Evolutionary conservation across 306 rosid species (phyloP), one percentile per base, ranked within the genome.

Genomic region (Cicer bijugum): DNA sequence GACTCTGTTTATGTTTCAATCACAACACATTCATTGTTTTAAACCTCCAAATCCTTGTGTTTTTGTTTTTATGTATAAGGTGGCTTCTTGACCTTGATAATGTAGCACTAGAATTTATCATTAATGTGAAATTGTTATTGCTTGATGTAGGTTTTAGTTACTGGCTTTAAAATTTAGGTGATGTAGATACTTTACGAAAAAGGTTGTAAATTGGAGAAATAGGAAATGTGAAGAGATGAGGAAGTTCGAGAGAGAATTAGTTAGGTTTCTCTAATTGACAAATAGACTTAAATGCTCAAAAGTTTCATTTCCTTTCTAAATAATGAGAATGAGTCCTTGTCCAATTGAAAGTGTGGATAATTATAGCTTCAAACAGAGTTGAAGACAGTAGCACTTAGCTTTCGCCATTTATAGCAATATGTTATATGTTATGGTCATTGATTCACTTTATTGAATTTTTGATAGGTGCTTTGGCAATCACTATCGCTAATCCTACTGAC

Each of bases 401-500:
- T 40, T 72, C 66, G 39, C 38, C 81, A 20, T 77, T 10, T 52
- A 35, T 64, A 44, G 50, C 20, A 28, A 37, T 63, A 44, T 39
- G 47, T 67, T 67, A 47, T 64, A 67, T 72, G 16, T 45, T 70
- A 12, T 66, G 20, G 57, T 73, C 16, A 35, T 42, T 43, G 42
- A 78, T 48, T 69, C 46, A 9, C 19, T 39, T 69, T 76, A 66
- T 28, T 65, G 50, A 69, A 59, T 71, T 66, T 66, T 33, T 48
- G 62, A 75, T 83, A 94, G 99, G 99, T 86, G 99, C 99, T 71
- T 74, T 94, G 71, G 99, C 93, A 33, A 94, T 94, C 66, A 46
- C 75, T 16, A 71, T 91, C 78, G 99, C 99, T 72, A 94, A 90
- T 81, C 99, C 99, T 48, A 94, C 96, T 44, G 99, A 94, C 76